Evolutionary conservation across 2,329 filamentous ascomycete species (phyloP).

Genomic region (Cryphonectria carpinicola): DNA sequence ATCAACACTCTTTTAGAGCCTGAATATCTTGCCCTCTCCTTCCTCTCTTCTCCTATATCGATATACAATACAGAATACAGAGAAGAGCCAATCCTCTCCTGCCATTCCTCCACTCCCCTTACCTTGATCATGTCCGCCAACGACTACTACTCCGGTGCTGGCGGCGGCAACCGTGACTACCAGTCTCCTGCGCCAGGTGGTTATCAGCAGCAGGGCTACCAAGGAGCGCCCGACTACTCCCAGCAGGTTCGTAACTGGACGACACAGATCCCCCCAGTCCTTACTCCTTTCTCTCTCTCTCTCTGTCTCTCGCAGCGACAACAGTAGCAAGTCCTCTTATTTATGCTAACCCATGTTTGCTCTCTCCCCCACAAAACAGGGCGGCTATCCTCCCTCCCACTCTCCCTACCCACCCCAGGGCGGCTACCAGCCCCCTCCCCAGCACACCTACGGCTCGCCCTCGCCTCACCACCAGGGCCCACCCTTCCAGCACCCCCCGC

Average conservation of each 20-base stretch:
- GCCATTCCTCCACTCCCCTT: neutral
- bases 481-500: constrained; percentile 31
- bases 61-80: neutral
- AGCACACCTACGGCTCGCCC: constrained; percentile 32
- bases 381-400: constrained; percentile 27
- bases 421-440: constrained; percentile 31
- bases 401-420: constrained; percentile 26
- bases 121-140: constrained; percentile 31
- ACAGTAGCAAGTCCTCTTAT: neutral
- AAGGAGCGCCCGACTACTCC: constrained; percentile 32
- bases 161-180: constrained; percentile 20
- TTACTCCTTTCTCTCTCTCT: neutral
- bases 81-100: neutral
- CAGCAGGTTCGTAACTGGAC: constrained; percentile 31
- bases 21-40: neutral
- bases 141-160: constrained; percentile 30
- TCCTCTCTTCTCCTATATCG: neutral
- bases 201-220: constrained; percentile 29
- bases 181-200: constrained; percentile 29
- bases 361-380: constrained; percentile 31
- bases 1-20: neutral
- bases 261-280: neutral
- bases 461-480: constrained; percentile 29
- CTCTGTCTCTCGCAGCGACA: neutral
- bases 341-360: constrained; percentile 29